Percentiles rank a stretch among this genome's conserved stretches.
Evolutionary conservation across 345 rosid species (phyloP).

Genomic region (Kandelia obovata): DNA sequence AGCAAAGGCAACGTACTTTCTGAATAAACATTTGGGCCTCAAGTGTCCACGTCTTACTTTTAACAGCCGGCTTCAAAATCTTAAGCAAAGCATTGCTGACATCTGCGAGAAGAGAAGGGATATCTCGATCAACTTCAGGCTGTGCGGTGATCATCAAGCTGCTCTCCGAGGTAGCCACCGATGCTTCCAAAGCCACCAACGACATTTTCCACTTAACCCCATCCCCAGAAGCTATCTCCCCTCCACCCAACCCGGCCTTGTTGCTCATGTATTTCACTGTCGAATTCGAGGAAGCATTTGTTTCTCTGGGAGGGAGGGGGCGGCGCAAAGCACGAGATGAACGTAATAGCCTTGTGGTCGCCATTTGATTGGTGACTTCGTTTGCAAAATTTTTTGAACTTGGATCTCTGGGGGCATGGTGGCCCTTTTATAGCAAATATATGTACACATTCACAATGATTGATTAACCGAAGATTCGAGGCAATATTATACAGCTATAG

Average conservation of each 20-base stretch:
- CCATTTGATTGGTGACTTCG: conserved; percentile 18
- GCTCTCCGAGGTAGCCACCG: conserved; percentile 19
- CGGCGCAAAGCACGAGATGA: conserved; percentile 16
- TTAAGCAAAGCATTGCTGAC: conserved; percentile 10
- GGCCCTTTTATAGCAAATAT: conserved; percentile 9
- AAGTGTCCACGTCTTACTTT: conserved; percentile 22
- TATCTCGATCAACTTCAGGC: conserved; percentile 19
- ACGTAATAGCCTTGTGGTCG: conserved; percentile 38
- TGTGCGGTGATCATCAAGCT: conserved; percentile 8
- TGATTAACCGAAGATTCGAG: conserved; percentile 40
- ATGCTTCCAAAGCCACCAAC: conserved; percentile 26
- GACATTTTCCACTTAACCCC: conserved; percentile 28
- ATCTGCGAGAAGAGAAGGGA: conserved; percentile 20
- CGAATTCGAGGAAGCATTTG: conserved; percentile 11
- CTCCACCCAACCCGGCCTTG: conserved; percentile 16
- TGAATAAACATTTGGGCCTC: conserved; percentile 33
- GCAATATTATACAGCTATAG: conserved; percentile 32
- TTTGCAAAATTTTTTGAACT: background rate
- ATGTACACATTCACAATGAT: background rate
- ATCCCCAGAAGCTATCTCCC: conserved; percentile 16
- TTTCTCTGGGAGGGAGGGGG: conserved; percentile 8
- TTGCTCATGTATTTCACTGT: conserved; percentile 16
- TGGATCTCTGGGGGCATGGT: background rate
- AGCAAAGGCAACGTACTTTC: no score
- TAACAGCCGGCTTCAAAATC: conserved; percentile 18